These are phyloP conservation scores for Bonia amplexicaulis DNA, from an alignment of 176 grass and related monocot species.

Conservation along the genomic window DNA sequence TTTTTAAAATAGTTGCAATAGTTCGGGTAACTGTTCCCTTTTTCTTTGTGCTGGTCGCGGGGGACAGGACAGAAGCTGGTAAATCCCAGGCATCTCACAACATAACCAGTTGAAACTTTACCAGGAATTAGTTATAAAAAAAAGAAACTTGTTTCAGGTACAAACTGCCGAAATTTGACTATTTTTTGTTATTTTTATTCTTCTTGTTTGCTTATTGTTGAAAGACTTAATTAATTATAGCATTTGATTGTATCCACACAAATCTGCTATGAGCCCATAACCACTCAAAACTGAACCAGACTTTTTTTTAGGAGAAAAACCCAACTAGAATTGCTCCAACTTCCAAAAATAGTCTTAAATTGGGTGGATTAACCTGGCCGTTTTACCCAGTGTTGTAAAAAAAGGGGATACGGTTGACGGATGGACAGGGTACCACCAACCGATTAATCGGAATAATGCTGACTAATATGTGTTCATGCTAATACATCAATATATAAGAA, in stretches of 20 bases:
- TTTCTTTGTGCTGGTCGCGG: not conserved
- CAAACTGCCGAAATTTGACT: not conserved
- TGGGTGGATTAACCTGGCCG: not conserved
- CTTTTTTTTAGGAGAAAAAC: too few species aligned
- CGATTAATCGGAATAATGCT: too few species aligned
- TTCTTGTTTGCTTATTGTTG: not conserved
- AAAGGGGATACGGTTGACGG: too few species aligned
- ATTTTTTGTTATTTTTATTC: not conserved
- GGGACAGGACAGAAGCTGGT: not conserved
- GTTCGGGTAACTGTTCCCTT: not conserved
- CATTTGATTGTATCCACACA: not conserved
- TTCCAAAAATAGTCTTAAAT: not conserved
- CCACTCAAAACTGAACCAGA: not conserved
- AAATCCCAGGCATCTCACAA: not conserved
- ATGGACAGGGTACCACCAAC: too few species aligned
- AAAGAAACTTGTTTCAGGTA: not conserved
- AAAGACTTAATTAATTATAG: not conserved
- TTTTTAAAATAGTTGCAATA: not conserved
- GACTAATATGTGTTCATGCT: too few species aligned
- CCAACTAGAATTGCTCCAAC: not conserved
- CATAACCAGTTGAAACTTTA: constrained; percentile 1
- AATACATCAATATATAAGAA: too few species aligned
- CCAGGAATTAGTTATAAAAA: not conserved
- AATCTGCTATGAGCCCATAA: not conserved
- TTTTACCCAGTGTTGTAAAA: not conserved